Evolutionary conservation across 176 grass and related monocot species (phyloP), one percentile per base, ranked within the genome.

Genomic region (Oryza brachyantha): DNA sequence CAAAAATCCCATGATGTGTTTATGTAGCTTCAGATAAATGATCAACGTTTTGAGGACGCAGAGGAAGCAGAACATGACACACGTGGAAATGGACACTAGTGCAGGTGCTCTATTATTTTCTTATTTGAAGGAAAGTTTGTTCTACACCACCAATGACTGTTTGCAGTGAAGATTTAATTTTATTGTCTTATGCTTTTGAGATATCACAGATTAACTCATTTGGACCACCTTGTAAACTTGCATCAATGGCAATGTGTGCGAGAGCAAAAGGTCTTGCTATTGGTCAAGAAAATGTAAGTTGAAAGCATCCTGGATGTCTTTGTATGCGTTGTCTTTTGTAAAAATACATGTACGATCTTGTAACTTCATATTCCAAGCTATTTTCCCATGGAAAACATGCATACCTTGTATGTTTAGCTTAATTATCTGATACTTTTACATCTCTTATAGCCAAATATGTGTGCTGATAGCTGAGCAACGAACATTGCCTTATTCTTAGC

Each of bases 21-120:
- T 52, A 58, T 85, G 64, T 84, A 96, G 93, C 93, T 96, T 78
- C 84, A 88, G 61, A 92, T 96, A 66, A 83, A 92, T 68, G 84
- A 92, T 45, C 86, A 92, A 58, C 81, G 82, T 29, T 96, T 96
- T 75, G 84, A 92, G 61, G 89, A 96, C 86, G 89, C 93, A 42
- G 89, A 91, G 61, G 92, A 94, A 72, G 67, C 43, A 66, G 77
- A 74, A 29, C 29, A 73, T 25, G 70, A 73, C 29, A 86, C 61
- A 24, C 46, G 65, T 5, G 66, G 41, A 66, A 86, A 84, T 50
- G 75, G 84, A 52, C 76, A 70, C 57, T 88, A 83, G 58, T 43
- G 29, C 63, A 38, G 31, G 65, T 14, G 50, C 38, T 13, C 12
- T 55, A 29, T 81, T 71, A 14, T 71, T 70, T 14, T 64, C n/a